Conservation (phyloP, 2,329 filamentous ascomycete species). For the Fusarium sarcochroum region DNA sequence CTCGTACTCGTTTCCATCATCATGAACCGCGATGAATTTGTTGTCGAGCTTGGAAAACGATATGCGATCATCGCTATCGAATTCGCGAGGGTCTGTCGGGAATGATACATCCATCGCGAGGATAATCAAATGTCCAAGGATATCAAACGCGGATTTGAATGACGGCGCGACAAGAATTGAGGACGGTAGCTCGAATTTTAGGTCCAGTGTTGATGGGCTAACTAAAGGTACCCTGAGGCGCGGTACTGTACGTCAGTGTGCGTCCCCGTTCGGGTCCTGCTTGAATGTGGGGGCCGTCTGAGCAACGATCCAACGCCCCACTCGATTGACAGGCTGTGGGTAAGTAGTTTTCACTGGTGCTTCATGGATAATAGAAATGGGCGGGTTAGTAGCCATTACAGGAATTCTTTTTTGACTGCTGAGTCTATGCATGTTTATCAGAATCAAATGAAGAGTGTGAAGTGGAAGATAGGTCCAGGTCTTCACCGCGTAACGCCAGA, state of each 20-base stretch:
- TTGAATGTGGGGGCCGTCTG: conserved; percentile 8
- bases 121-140: not conserved
- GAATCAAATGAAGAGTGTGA: not conserved
- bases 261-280: conserved; percentile 13
- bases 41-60: conserved; percentile 87
- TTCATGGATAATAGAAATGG: conserved; percentile 1
- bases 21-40: conserved; percentile 87
- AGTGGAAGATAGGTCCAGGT: not conserved
- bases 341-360: not conserved
- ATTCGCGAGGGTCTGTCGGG: conserved; percentile 74
- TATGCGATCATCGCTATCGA: conserved; percentile 84
- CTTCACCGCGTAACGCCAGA: conserved; percentile 15
- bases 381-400: not conserved
- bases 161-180: conserved; percentile 7
- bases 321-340: not conserved
- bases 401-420: not conserved
- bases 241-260: conserved; percentile 44
- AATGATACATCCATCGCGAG: conserved; percentile 58
- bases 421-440: not conserved
- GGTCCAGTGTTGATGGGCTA: conserved; percentile 22
- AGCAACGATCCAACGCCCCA: conserved; percentile 17
- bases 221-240: conserved; percentile 32
- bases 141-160: not conserved
- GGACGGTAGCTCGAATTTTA: conserved; percentile 13
- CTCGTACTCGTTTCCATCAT: conserved; percentile 87